phyloP scores from a whole-genome alignment of 1,284 basidiomycete genomes.

The Vanrija pseudolonga region DNA sequence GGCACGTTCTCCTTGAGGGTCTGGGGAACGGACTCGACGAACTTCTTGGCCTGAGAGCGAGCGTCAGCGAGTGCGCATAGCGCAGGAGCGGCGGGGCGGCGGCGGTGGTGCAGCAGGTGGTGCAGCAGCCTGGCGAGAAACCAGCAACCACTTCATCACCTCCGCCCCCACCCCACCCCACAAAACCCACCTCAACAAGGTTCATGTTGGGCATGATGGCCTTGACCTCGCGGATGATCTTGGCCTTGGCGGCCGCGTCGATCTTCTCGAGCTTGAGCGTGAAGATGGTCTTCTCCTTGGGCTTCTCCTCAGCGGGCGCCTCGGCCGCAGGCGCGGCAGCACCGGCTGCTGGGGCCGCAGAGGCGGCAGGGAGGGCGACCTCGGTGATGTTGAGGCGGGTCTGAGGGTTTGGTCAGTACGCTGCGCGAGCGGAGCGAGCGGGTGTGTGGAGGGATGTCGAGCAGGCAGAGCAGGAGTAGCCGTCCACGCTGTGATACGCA shows the following conservation, averaged over 20 bases:
- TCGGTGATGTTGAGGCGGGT: slow-evolving; percentile 95
- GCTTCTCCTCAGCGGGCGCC: slow-evolving; percentile 73
- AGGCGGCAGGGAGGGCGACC: slow-evolving; percentile 84
- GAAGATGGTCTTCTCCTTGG: slow-evolving; percentile 98
- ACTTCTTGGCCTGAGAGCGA: slow-evolving; percentile 84
- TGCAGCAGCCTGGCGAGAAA: too few relatives aligned
- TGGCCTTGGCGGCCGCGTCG: slow-evolving; percentile 84
- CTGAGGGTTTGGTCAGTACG: slow-evolving; percentile 52
- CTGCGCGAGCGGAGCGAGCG: neutral
- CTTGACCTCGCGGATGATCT: slow-evolving; percentile 98
- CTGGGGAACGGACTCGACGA: slow-evolving; percentile 94
- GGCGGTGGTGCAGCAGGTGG: too few relatives aligned
- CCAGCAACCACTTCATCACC: too few relatives aligned
- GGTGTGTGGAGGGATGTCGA: neutral
- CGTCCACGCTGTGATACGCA: too few relatives aligned
- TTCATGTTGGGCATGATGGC: slow-evolving; percentile 89
- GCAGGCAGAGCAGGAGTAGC: too few relatives aligned
- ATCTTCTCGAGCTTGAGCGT: slow-evolving; percentile 92
- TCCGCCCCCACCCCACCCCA: neutral
- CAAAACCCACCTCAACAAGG: slow-evolving; percentile 77
- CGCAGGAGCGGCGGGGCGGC: too few relatives aligned
- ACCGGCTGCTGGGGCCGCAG: slow-evolving; percentile 58
- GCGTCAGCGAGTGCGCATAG: neutral
- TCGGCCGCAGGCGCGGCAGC: slow-evolving; percentile 52
- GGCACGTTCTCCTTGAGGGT: slow-evolving; percentile 90